Conservation (phyloP, 148 eudicot genomes). For the Rhododendron mucronatum region DNA sequence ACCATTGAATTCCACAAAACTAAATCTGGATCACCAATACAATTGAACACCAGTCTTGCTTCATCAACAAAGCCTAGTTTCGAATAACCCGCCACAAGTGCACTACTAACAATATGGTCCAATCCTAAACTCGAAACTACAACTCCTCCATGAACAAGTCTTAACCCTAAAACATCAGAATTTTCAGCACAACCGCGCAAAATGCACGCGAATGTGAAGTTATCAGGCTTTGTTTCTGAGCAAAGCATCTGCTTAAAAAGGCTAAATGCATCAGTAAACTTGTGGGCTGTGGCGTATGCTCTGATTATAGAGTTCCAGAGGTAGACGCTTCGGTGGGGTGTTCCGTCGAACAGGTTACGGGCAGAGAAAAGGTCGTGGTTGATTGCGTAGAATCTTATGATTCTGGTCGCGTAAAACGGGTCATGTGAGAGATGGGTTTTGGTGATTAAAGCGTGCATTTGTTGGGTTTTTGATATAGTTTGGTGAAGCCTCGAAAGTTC, state of each 20-base stretch:
- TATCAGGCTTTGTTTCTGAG: conserved; percentile 60
- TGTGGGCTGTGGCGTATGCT: conserved; percentile 53
- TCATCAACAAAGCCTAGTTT: conserved; percentile 48
- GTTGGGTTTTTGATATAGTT: conserved; percentile 50
- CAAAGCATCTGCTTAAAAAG: conserved; percentile 46
- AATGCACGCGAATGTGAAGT: conserved; percentile 74
- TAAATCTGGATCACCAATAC: conserved; percentile 50
- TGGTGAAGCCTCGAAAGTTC: conserved; percentile 49
- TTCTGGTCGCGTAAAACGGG: conserved; percentile 71
- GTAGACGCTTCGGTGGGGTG: conserved; percentile 49
- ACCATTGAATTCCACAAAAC: conserved; percentile 73
- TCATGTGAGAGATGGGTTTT: conserved; percentile 63
- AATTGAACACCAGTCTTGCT: conserved; percentile 51
- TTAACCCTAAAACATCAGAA: conserved; percentile 30
- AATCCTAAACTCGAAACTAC: conserved; percentile 49
- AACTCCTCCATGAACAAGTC: conserved; percentile 47
- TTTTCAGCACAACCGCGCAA: conserved; percentile 55
- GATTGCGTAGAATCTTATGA: conserved; percentile 52
- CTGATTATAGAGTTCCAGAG: conserved; percentile 86
- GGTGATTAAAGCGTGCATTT: conserved; percentile 51
- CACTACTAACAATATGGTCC: conserved; percentile 56
- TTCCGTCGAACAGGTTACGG: conserved; percentile 64
- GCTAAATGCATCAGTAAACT: conserved; percentile 34
- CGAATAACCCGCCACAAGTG: conserved; percentile 68
- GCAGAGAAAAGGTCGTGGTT: conserved; percentile 57